Evolutionary conservation across 148 eudicot genomes (phyloP).

Genomic region (Polygonum maritimum): DNA sequence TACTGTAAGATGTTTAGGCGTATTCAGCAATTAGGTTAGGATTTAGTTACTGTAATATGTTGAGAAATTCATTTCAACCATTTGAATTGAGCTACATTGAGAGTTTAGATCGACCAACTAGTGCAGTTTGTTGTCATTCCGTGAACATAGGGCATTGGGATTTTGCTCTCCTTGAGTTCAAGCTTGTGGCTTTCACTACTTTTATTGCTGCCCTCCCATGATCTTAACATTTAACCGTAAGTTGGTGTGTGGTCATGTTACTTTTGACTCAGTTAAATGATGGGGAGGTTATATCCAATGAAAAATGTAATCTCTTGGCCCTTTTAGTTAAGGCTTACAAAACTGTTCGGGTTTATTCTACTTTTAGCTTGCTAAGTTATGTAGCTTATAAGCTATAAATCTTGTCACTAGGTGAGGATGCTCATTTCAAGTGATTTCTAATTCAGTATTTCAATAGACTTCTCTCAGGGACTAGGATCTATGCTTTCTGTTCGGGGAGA

Average conservation of each 20-base stretch:
- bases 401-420: neutral
- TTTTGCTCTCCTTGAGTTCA: neutral
- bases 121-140: neutral
- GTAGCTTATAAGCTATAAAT: neutral
- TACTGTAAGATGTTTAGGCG: neutral
- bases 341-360: neutral
- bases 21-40: neutral
- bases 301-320: neutral
- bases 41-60: too few species aligned
- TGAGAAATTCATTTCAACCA: neutral
- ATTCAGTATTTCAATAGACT: constrained; percentile 9
- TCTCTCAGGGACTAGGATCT: constrained; percentile 29
- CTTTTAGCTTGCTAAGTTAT: neutral
- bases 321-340: neutral
- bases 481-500: constrained; percentile 29
- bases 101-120: neutral
- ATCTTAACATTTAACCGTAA: too few species aligned
- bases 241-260: neutral
- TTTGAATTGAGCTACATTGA: neutral
- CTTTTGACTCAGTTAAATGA: neutral
- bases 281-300: neutral
- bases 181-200: neutral
- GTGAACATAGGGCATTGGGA: neutral
- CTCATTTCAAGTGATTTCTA: constrained; percentile 5
- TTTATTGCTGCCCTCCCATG: too few species aligned